Evolutionary conservation across 164 flowering plant genomes (phyloP), one percentile per base, ranked within the genome.

Genomic region (Nymphaea colorata): DNA sequence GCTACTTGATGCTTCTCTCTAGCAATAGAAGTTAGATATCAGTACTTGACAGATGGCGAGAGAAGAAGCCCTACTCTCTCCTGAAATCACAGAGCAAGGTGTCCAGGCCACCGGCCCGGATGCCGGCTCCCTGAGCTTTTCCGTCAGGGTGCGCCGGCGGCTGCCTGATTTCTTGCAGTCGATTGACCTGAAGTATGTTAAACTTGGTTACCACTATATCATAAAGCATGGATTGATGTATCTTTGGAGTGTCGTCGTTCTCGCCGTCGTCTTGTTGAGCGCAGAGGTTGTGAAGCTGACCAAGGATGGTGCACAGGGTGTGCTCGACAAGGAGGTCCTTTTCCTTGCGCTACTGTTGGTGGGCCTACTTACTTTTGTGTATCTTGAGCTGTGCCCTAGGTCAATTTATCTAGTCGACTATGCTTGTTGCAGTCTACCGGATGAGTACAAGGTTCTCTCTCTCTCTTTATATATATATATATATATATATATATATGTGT

Each of bases 121-220:
- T 18, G 79, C 86, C 0, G 87, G 83, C 0, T 82, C 87, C 1
- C 71, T 67, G 6, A 79, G 63, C 45, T 84, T 85, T 77, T 81
- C 87, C 0, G 84, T 88, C 2, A 78, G 75, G 70, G 86, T 86
- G 12, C 76, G 78, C 43, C 82, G 75, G 0, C 65, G 84, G 18
- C 51, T 86, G 73, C 94, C 89, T 0, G 83, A 85, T 70, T 86
- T 85, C 64, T 76, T 84, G 5, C 71, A 70, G 44, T 88, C 91
- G 0, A 87, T 85, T 14, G 80, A 85, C 70, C 71, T 86, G 42
- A 84, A 85, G 64, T 88, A 88, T 43, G 89, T 85, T 45, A 88
- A 77, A 72, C 85, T 86, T 12, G 91, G 91, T 3, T 88, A 82
- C 61, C 43, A 68, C 18, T 83, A 85, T 66, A 83, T 86, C 12